Conservation (phyloP, 768 basidiomycete species). For the Hebeloma cylindrosporum region DNA sequence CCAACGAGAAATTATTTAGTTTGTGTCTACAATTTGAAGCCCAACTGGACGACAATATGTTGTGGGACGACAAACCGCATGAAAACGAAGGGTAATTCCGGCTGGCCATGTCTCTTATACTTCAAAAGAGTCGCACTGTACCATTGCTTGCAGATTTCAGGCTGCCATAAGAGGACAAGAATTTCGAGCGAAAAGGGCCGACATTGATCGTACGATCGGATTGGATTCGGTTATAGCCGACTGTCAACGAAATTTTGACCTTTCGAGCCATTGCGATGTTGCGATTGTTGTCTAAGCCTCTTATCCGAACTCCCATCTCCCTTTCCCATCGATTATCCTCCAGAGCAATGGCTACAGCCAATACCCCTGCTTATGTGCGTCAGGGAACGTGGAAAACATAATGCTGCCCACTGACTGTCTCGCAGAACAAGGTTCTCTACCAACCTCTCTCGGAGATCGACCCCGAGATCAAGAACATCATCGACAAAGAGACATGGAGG, state of each 20-base stretch:
- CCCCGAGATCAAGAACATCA: slow-evolving; percentile 94
- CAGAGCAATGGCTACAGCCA: slow-evolving; percentile 59
- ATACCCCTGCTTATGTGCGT: slow-evolving; percentile 64
- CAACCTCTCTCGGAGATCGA: slow-evolving; percentile 85
- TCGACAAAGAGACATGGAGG: slow-evolving; percentile 99
- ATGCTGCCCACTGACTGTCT: slow-evolving; percentile 5
- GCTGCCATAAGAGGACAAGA: neutral
- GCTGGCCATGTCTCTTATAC: too few species aligned
- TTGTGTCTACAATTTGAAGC: too few species aligned
- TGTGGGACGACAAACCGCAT: too few species aligned
- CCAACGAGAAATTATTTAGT: too few species aligned
- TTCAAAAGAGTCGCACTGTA: too few species aligned
- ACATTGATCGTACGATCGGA: slow-evolving; percentile 12
- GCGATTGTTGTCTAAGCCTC: slow-evolving; percentile 37
- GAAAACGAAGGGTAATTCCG: too few species aligned
- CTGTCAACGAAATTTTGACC: slow-evolving; percentile 19
- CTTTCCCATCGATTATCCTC: slow-evolving; percentile 26
- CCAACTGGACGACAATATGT: too few species aligned
- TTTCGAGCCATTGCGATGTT: slow-evolving; percentile 33
- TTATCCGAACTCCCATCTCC: slow-evolving; percentile 34
- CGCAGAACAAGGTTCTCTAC: slow-evolving; percentile 90
- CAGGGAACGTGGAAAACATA: neutral
- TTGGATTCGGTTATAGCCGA: slow-evolving; percentile 30
- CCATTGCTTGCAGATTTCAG: too few species aligned
- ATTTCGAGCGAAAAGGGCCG: neutral